A percentile compares a stretch with the other conserved stretches of the same genome.
These are phyloP conservation scores for Clavariopsis aquatica DNA, from an alignment of 495 filamentous ascomycete genomes.

Conservation along the genomic window DNA sequence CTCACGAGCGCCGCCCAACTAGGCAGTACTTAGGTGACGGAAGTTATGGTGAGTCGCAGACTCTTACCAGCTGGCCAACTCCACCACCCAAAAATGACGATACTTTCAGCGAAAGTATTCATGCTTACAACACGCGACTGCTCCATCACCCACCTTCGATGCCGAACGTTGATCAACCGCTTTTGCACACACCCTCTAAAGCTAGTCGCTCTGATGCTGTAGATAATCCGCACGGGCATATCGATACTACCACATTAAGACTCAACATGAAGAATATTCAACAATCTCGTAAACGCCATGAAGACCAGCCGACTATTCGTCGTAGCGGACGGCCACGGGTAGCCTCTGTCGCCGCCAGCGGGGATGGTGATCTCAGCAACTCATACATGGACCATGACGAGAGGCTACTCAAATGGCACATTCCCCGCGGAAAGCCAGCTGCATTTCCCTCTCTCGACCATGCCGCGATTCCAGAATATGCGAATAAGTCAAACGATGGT, in stretches of 20 bases:
- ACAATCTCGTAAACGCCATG: background rate
- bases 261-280: background rate
- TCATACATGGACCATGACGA: background rate
- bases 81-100: background rate
- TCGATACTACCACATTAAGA: background rate
- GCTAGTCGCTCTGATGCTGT: background rate
- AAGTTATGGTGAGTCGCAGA: background rate
- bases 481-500: background rate
- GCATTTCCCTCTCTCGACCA: background rate
- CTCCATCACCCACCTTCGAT: background rate
- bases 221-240: background rate
- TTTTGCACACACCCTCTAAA: background rate
- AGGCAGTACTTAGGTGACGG: conserved; percentile 1
- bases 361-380: background rate
- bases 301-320: background rate
- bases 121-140: background rate
- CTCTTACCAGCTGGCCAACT: background rate
- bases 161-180: background rate
- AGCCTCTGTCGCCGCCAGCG: background rate
- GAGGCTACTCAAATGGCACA: background rate
- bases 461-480: background rate
- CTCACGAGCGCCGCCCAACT: background rate
- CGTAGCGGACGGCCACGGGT: background rate
- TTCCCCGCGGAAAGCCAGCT: background rate
- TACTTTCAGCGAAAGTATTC: background rate